Evolutionary conservation across 176 grass and related monocot species (phyloP).

Genomic region (sorghum (Sorghum bicolor)): Sorghum_bicolor_NCBIv3 NC_012870.2:3575001-3575500

Average conservation of each 20-base stretch:
- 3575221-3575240: conserved; percentile 63
- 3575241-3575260: conserved; percentile 68
- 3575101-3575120: not conserved
- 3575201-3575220: conserved; percentile 28
- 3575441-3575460: conserved; percentile 75
- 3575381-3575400: conserved; percentile 61
- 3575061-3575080: conserved; percentile 28
- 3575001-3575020: conserved; percentile 9
- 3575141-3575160: too few relatives aligned
- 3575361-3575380: conserved; percentile 71
- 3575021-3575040: not conserved
- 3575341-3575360: conserved; percentile 71
- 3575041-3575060: conserved; percentile 30
- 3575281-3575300: conserved; percentile 61
- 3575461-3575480: conserved; percentile 64
- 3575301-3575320: conserved; percentile 65
- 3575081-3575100: conserved; percentile 10
- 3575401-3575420: conserved; percentile 58
- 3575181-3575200: conserved; percentile 5
- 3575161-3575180: conserved; percentile 3
- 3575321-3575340: conserved; percentile 60
- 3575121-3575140: not conserved
- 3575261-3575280: conserved; percentile 60
- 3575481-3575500: conserved; percentile 61
- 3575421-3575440: conserved; percentile 82